Base-by-base conservation (phyloP, 2,329 filamentous ascomycete genomes). In the Xylariaceae sp. region DNA sequence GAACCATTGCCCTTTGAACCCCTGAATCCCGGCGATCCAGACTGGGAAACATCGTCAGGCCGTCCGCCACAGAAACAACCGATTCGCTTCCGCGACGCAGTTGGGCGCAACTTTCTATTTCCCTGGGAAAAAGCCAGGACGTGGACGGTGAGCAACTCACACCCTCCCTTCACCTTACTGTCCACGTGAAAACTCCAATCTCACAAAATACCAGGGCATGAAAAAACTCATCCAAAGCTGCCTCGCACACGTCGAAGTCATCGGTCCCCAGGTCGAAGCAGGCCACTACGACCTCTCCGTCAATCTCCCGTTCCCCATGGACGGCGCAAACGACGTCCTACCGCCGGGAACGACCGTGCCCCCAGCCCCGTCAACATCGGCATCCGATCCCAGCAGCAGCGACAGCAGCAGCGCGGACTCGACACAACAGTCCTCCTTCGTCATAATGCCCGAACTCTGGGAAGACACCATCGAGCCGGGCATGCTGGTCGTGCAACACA, bases 81-180 rank as follows among this genome's bases (percentile, higher is more conserved):
- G 6, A 82, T 88, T 68, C 82, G 82, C 62, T 87, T 86, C 71
- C 85, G 85, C 67, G 86, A 88, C 72, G 84, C 84, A 1, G 78
- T 88, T 42, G 83, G 83, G 34, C 77, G 85, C 60, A 86, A 85
- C 67, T 88, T 84, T 70, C 82, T 80, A 66, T 87, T 88, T 65
- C 85, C 85, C 4, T 88, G 82, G 74, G 80, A 86, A 63, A 72
- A 86, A 52, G 88, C 83, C 70, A 83, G 81, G 68, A 86, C 81
- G 2, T 87, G 84, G 84, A 76, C 78, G 74, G 83, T 84, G 76
- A 72, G 76, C 61, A 0, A 42, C 23, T 15, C 4, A 18, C 11
- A 15, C 51, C 55, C 53, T 55, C 42, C 59, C 23, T 30, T 30
- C 23, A 30, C 23, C 23, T 30, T 5, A 30, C 4, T 30, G 5